Evolutionary conservation across 129 eudicot species (phyloP), one percentile per base, ranked within the genome.

Genomic region (Gnaphalium uliginosum): DNA sequence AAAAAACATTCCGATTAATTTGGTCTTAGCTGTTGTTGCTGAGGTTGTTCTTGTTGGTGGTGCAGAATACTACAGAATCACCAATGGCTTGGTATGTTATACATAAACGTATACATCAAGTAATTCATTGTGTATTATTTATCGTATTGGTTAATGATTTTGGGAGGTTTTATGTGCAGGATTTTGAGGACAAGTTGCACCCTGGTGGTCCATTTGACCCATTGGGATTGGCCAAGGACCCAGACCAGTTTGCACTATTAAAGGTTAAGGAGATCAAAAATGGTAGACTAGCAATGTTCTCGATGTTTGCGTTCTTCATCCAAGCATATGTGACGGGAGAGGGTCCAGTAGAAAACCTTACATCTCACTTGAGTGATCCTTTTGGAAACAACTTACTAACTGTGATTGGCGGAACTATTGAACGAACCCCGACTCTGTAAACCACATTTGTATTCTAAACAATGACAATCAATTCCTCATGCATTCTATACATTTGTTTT

Each of bases 161-260:
- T 78, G 19, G 64, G 72, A 8, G 32, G 53, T 7, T 25, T 30
- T 39, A 33, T 33, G 68, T 68, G 70, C 66, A 94, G 98, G 96
- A 91, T 75, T 81, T 94, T 61, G 99, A 94, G 82, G 94, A 94
- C 92, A 91, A 69, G 79, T 85, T 94, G 70, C 99, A 94, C 82
- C 97, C 99, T 1, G 99, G 99, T 61, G 99, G 99, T 27, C 99
- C 97, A 59, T 94, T 94, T 51, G 99, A 94, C 60, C 99, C 99
- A 33, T 73, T 94, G 92, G 99, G 99, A 0, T 83, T 94, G 8
- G 99, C 97, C 3, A 85, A 86, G 17, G 96, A 93, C 66, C 98
- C 97, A 18, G 98, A 90, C 88, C 98, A 93, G 83, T 90, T 90
- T 19, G 98, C 98, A 0, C 53, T 90, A 6, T 84, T 93, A 59